Conservation (phyloP, 139 green algal genomes). For the Nannochloris sp. region DNA sequence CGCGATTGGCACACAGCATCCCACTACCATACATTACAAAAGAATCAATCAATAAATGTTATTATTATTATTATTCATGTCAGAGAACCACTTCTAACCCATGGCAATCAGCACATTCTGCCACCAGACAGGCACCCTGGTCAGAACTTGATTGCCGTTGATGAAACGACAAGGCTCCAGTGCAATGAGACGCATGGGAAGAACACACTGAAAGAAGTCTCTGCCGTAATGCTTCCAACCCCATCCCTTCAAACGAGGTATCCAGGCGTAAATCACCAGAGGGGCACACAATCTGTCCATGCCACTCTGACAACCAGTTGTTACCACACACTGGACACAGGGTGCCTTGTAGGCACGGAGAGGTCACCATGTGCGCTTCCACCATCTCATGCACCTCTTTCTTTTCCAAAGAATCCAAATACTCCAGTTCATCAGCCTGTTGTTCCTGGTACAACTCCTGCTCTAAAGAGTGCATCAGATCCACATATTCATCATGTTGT, state of each 20-base stretch:
- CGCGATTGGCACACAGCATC: too few species aligned
- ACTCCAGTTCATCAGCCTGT: slow-evolving; percentile 7
- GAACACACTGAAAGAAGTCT: slow-evolving; percentile 3
- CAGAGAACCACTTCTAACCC: background rate
- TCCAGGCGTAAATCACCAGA: slow-evolving; percentile 26
- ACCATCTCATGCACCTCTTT: slow-evolving; percentile 8
- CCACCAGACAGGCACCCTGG: background rate
- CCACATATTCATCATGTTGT: slow-evolving; percentile 7
- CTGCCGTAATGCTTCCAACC: slow-evolving; percentile 10
- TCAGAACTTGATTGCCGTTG: background rate
- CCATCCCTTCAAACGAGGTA: slow-evolving; percentile 14
- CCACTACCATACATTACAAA: background rate
- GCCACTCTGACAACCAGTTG: slow-evolving; percentile 9
- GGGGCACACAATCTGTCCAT: slow-evolving; percentile 23
- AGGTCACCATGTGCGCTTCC: background rate
- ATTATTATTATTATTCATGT: background rate
- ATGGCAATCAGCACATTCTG: background rate
- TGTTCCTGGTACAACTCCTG: background rate
- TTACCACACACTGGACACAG: slow-evolving; percentile 23
- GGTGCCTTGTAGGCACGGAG: slow-evolving; percentile 21
- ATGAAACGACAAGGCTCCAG: background rate
- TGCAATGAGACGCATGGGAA: background rate
- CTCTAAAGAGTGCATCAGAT: slow-evolving; percentile 11
- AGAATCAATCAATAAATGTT: background rate
- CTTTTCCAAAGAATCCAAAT: slow-evolving; percentile 11